These are phyloP conservation scores for Babesia microti DNA, from an alignment of 169 alveolate species.

Conservation along the genomic window DNA sequence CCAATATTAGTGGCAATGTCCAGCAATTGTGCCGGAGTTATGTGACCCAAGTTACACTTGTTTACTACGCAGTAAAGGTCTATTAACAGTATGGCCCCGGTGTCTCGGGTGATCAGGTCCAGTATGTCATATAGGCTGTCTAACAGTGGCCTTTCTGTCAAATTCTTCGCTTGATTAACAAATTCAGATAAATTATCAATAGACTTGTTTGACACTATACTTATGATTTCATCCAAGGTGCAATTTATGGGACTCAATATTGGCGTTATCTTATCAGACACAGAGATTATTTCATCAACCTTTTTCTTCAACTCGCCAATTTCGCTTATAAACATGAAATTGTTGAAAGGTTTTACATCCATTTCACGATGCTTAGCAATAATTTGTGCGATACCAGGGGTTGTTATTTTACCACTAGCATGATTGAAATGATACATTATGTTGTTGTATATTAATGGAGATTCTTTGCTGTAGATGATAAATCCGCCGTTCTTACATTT, in stretches of 20 bases:
- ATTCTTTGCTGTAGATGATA: too few relatives aligned
- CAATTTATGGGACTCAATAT: background rate
- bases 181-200: slow-evolving; percentile 5
- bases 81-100: slow-evolving; percentile 17
- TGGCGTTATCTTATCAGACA: background rate
- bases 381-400: too few relatives aligned
- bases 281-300: slow-evolving; percentile 14
- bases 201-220: background rate
- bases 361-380: too few relatives aligned
- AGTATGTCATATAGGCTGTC: slow-evolving; percentile 2
- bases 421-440: too few relatives aligned
- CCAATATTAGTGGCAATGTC: slow-evolving; percentile 12
- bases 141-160: background rate
- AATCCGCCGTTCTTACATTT: too few relatives aligned
- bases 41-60: slow-evolving; percentile 9
- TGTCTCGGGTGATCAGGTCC: slow-evolving; percentile 2
- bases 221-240: background rate
- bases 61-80: slow-evolving; percentile 34
- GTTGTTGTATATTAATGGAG: too few relatives aligned
- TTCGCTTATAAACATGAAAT: too few relatives aligned
- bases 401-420: too few relatives aligned
- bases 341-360: too few relatives aligned
- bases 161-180: slow-evolving; percentile 4
- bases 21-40: slow-evolving; percentile 16
- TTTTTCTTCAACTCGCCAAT: too few relatives aligned